phyloP scores from a whole-genome alignment of 2,329 filamentous ascomycete genomes.

The Fusarium brevicatenulatum region DNA sequence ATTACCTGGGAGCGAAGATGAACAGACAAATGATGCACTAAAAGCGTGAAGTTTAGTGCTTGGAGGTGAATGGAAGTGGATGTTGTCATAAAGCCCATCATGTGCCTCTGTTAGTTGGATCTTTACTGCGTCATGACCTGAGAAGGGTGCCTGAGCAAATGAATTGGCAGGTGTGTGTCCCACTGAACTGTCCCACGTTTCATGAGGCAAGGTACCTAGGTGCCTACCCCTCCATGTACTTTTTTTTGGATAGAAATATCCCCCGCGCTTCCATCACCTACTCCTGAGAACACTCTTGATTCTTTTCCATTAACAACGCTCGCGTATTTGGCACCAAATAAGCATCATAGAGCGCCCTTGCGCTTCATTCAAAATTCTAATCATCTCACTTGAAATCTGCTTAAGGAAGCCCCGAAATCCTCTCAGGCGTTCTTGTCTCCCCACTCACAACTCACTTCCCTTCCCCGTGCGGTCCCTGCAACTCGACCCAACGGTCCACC shows the following conservation, averaged over 20 bases:
- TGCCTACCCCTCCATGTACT: slow-evolving; percentile 26
- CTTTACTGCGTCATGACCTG: slow-evolving; percentile 36
- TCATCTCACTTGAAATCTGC: background rate
- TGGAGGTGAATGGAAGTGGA: slow-evolving; percentile 11
- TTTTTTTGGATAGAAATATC: background rate
- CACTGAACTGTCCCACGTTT: slow-evolving; percentile 15
- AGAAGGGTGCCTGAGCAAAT: slow-evolving; percentile 26
- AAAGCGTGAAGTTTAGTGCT: slow-evolving; percentile 1
- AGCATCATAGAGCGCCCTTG: background rate
- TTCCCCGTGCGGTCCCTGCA: slow-evolving; percentile 41
- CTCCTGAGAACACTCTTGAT: background rate
- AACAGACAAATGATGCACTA: background rate
- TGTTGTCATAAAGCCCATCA: slow-evolving; percentile 31
- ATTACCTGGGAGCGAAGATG: background rate
- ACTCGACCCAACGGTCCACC: slow-evolving; percentile 47
- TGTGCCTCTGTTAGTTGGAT: slow-evolving; percentile 29
- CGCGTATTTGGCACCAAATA: background rate
- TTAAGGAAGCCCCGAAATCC: slow-evolving; percentile 2
- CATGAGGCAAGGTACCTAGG: background rate
- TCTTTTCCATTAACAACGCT: background rate
- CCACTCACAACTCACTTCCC: slow-evolving; percentile 37
- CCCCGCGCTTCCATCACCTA: slow-evolving; percentile 11
- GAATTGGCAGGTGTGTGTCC: slow-evolving; percentile 1
- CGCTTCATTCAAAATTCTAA: background rate
- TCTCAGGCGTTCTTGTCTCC: slow-evolving; percentile 30